These are phyloP conservation scores for Aspergillus panamensis DNA, from an alignment of 495 filamentous ascomycete species.

Conservation along the genomic window DNA sequence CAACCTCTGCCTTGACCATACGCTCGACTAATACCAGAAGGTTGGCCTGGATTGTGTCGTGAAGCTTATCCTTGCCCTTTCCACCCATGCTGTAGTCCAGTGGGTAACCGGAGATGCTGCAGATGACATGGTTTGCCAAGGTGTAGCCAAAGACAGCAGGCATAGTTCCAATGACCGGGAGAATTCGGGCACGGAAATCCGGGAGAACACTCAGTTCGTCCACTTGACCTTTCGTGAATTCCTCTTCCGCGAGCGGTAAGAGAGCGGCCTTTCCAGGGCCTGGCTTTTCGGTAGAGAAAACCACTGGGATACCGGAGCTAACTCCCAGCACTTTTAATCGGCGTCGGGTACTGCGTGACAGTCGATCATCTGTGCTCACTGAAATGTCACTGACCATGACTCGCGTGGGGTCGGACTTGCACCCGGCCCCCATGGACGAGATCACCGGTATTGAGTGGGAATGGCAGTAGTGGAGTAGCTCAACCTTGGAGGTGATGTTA, in stretches of 20 bases:
- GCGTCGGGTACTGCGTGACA: slow-evolving; percentile 79
- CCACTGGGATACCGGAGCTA: slow-evolving; percentile 79
- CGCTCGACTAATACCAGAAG: slow-evolving; percentile 76
- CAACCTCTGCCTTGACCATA: slow-evolving; percentile 52
- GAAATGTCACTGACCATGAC: slow-evolving; percentile 92
- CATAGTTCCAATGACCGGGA: slow-evolving; percentile 96
- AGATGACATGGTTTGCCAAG: slow-evolving; percentile 85
- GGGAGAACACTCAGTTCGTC: slow-evolving; percentile 82
- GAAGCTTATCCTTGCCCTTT: slow-evolving; percentile 87
- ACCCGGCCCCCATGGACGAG: slow-evolving; percentile 94
- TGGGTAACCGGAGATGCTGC: slow-evolving; percentile 82
- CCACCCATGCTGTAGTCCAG: slow-evolving; percentile 68
- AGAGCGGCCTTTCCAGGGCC: slow-evolving; percentile 89
- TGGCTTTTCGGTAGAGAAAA: slow-evolving; percentile 90
- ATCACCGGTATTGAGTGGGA: slow-evolving; percentile 73
- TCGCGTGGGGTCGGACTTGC: slow-evolving; percentile 94
- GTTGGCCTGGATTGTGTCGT: slow-evolving; percentile 70
- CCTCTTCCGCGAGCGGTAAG: slow-evolving; percentile 81
- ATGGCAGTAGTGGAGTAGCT: slow-evolving; percentile 83
- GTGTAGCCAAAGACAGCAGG: slow-evolving; percentile 92
- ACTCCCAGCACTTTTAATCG: slow-evolving; percentile 76
- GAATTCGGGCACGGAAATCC: slow-evolving; percentile 88
- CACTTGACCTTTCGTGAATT: slow-evolving; percentile 83
- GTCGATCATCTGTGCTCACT: slow-evolving; percentile 79
- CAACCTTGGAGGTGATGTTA: slow-evolving; percentile 96